A percentile compares a stretch with the other conserved stretches of the same genome.
Conservation (phyloP, 805 yeast genomes). For the Monosporozyma aerobia region DNA sequence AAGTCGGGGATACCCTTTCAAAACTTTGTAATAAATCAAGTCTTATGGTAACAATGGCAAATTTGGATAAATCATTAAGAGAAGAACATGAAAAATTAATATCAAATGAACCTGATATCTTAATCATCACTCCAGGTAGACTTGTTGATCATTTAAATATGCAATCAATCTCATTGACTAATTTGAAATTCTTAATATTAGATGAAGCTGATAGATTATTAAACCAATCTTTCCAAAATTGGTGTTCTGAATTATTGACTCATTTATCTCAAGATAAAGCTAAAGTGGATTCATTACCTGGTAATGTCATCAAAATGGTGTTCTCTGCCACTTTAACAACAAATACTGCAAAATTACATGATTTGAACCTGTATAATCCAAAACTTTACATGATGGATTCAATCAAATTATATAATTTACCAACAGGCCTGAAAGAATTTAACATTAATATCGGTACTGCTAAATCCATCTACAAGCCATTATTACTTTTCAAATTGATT, state of each 20-base stretch:
- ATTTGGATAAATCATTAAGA: slow-evolving; percentile 46
- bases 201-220: slow-evolving; percentile 79
- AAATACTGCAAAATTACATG: slow-evolving; percentile 77
- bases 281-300: slow-evolving; percentile 20
- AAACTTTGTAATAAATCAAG: slow-evolving; percentile 57
- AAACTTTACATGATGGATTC: slow-evolving; percentile 62
- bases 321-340: slow-evolving; percentile 93
- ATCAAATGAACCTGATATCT: slow-evolving; percentile 49
- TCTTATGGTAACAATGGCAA: slow-evolving; percentile 43
- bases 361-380: slow-evolving; percentile 62
- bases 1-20: slow-evolving; percentile 61
- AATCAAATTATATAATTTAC: slow-evolving; percentile 51
- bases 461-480: slow-evolving; percentile 55
- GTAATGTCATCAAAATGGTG: slow-evolving; percentile 52
- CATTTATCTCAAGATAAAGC: slow-evolving; percentile 30
- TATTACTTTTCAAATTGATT: slow-evolving; percentile 48
- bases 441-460: slow-evolving; percentile 31
- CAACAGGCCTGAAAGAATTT: slow-evolving; percentile 42
- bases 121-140: slow-evolving; percentile 72
- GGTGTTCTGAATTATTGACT: slow-evolving; percentile 55
- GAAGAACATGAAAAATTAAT: slow-evolving; percentile 53
- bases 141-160: slow-evolving; percentile 60
- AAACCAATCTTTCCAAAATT: slow-evolving; percentile 87
- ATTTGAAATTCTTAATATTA: slow-evolving; percentile 54
- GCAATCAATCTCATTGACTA: slow-evolving; percentile 36